Evolutionary conservation across 176 grass and related monocot genomes (phyloP).

Genomic region (Chloris gayana): DNA sequence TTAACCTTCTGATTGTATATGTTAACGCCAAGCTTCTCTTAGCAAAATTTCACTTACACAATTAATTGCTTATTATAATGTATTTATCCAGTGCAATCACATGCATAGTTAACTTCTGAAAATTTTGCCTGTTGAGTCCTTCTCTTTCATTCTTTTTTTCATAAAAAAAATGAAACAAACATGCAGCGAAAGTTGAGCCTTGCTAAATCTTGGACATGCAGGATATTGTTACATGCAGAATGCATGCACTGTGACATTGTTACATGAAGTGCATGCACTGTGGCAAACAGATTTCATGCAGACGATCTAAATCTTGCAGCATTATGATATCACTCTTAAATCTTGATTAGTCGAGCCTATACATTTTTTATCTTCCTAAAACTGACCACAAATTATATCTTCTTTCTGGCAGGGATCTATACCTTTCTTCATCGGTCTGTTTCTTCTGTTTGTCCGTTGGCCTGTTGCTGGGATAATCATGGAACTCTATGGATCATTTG

Average conservation of each 20-base stretch:
- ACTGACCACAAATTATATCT: constrained; percentile 25
- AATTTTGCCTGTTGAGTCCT: not conserved
- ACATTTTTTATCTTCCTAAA: not conserved
- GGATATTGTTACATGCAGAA: not conserved
- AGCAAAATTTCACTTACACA: constrained; percentile 18
- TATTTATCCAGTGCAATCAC: constrained; percentile 10
- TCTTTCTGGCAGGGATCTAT: constrained; percentile 65
- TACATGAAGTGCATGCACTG: constrained; percentile 15
- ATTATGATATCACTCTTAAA: not conserved
- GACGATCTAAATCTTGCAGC: not conserved
- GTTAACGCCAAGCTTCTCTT: constrained; percentile 20
- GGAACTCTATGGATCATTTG: constrained; percentile 71
- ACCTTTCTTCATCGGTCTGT: constrained; percentile 88
- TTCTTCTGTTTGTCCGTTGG: constrained; percentile 94
- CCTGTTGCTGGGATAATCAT: constrained; percentile 86
- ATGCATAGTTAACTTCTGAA: not conserved
- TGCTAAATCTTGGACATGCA: not conserved
- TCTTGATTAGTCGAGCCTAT: constrained; percentile 3
- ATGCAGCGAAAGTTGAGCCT: not conserved
- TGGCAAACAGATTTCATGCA: not conserved
- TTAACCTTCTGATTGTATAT: constrained; percentile 27
- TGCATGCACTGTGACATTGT: not conserved
- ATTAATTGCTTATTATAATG: not conserved
- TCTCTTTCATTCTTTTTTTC: not conserved
- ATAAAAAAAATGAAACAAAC: not conserved